Conservation (phyloP, 2,329 filamentous ascomycete species). For the Aspergillus floridensis region DNA sequence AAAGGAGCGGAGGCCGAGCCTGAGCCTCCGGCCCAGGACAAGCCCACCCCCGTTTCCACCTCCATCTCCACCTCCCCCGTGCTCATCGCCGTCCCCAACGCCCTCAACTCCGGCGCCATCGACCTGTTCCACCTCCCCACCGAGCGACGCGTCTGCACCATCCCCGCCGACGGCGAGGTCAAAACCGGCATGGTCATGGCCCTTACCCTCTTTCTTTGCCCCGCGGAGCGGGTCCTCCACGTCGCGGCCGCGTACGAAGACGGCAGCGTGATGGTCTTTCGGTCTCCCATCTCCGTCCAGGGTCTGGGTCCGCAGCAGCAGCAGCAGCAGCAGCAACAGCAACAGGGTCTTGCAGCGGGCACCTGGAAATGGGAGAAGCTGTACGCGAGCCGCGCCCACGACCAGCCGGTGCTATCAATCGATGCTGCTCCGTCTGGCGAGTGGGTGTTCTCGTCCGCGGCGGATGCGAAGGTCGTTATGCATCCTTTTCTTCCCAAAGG, state of each 20-base stretch:
- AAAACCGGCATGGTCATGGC: conserved; percentile 81
- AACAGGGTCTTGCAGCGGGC: conserved; percentile 1
- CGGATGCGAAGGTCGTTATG: conserved; percentile 74
- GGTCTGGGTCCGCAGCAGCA: conserved; percentile 29
- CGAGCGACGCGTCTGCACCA: conserved; percentile 64
- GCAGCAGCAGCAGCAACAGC: conserved; percentile 18
- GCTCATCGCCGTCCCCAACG: conserved; percentile 77
- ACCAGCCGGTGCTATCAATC: conserved; percentile 78
- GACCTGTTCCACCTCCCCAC: conserved; percentile 82
- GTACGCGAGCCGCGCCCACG: conserved; percentile 68
- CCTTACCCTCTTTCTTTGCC: conserved; percentile 58
- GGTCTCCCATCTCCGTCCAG: conserved; percentile 38
- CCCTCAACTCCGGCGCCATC: conserved; percentile 69
- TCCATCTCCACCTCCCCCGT: conserved; percentile 33
- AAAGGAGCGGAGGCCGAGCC: background rate
- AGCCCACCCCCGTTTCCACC: background rate
- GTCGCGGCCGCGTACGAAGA: conserved; percentile 81
- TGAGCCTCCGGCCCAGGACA: background rate
- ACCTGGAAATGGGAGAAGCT: conserved; percentile 51
- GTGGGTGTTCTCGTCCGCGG: conserved; percentile 75
- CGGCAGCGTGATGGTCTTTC: conserved; percentile 68
- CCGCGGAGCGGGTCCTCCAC: conserved; percentile 3
- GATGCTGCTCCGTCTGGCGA: conserved; percentile 51
- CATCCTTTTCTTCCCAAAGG: no score
- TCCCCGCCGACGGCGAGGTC: conserved; percentile 46